Base-by-base conservation (phyloP, 2,329 filamentous ascomycete genomes). In the Neoascochyta sp. region DNA sequence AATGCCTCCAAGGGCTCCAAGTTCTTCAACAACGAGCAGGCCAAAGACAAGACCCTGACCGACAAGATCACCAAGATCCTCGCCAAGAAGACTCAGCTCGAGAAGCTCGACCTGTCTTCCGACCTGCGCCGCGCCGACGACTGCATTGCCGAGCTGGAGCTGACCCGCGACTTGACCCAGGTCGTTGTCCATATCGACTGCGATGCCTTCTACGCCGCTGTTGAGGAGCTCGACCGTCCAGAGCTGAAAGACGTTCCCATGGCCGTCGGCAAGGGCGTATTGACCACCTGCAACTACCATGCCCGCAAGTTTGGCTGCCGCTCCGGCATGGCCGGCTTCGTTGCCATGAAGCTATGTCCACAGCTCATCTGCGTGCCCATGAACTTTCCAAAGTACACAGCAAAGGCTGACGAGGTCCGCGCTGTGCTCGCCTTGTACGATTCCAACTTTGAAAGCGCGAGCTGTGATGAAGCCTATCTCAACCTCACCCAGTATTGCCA, bases 201-300 rank as follows among this genome's bases (percentile, higher is more conserved):
- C 63, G 92, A 98, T 68, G 92, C 92, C 10, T 98, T 98, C 63
- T 98, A 92, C 54, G 92, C 92, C 1, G 87, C 92, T 0, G 92
- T 96, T 1, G 92, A 96, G 60, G 86, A 74, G 52, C 60, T 75
- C 23, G 69, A 74, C 43, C 75, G 83, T 1, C 92, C 90, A 0
- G 89, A 95, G 56, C 73, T 98, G 24, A 85, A 83, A 37, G 72
- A 88, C 21, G 69, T 94, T 0, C 92, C 92, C 1, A 95, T 98
- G 66, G 88, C 90, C 0, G 92, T 98, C 0, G 92, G 92, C 1
- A 75, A 75, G 48, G 80, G 80, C 6, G 80, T 83, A 2, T 59
- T 83, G 23, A 82, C 78, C 4, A 83, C 80, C 0, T 83, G 80
- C 62, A 98, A 96, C 58, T 98, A 98, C 57, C 74, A 84, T 47